phyloP scores from a whole-genome alignment of 2,329 filamentous ascomycete species.

The Amphichorda felina region DNA sequence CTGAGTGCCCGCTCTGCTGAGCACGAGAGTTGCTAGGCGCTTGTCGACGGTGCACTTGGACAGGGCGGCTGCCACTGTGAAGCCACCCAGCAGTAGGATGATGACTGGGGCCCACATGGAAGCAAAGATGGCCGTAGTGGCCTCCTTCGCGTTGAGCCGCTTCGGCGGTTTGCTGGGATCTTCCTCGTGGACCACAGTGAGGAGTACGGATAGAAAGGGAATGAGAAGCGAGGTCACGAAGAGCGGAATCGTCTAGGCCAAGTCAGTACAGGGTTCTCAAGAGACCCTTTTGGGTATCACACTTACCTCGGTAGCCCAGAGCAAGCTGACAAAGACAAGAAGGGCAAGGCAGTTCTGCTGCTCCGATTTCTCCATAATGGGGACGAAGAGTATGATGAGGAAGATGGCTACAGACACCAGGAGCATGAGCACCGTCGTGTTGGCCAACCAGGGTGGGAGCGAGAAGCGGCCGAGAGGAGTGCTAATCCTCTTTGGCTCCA shows the following conservation, averaged over 20 bases:
- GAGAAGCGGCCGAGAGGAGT: constrained; percentile 72
- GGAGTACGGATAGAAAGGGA: constrained; percentile 81
- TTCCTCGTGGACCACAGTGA: constrained; percentile 74
- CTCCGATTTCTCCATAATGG: constrained; percentile 76
- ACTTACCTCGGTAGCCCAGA: constrained; percentile 90
- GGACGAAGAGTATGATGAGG: constrained; percentile 57
- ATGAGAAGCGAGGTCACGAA: constrained; percentile 94
- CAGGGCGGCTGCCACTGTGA: constrained; percentile 86
- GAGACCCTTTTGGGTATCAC: neutral
- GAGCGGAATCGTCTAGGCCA: constrained; percentile 68
- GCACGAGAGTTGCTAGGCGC: constrained; percentile 87
- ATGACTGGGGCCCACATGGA: constrained; percentile 99
- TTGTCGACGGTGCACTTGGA: constrained; percentile 98
- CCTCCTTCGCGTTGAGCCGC: constrained; percentile 67
- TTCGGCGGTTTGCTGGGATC: constrained; percentile 41
- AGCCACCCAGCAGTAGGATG: constrained; percentile 92
- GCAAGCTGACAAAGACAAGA: constrained; percentile 80
- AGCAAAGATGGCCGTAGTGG: constrained; percentile 75
- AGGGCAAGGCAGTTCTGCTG: constrained; percentile 95
- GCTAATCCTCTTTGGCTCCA: constrained; percentile 52
- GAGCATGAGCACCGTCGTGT: constrained; percentile 67
- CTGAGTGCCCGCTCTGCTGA: constrained; percentile 90
- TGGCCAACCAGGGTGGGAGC: constrained; percentile 74
- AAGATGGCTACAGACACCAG: constrained; percentile 63
- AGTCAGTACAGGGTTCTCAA: neutral